phyloP scores from a whole-genome alignment of 2,329 filamentous ascomycete species.

The Aspergillus novofumigatus region DNA sequence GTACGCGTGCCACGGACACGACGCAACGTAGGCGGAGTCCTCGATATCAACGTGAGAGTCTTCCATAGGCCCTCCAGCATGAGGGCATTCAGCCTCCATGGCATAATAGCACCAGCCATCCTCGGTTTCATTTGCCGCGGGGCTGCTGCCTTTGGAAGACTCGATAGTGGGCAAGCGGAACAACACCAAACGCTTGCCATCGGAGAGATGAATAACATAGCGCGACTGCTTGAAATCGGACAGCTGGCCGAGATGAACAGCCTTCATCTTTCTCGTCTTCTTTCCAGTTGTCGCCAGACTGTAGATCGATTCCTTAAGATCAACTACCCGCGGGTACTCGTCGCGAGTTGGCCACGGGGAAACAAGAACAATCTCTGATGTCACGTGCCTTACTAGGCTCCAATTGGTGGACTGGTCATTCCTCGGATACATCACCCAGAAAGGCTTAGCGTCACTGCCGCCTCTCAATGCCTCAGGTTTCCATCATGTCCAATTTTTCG shows the following conservation, averaged over 20 bases:
- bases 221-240: slow-evolving; percentile 37
- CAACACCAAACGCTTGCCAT: slow-evolving; percentile 44
- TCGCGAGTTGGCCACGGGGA: neutral
- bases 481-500: neutral
- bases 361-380: neutral
- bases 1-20: slow-evolving; percentile 49
- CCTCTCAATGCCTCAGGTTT: neutral
- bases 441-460: neutral
- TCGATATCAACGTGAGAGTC: slow-evolving; percentile 47
- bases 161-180: slow-evolving; percentile 44
- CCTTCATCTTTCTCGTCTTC: slow-evolving; percentile 7
- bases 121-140: slow-evolving; percentile 26
- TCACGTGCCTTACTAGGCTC: neutral
- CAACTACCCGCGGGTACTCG: neutral
- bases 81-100: slow-evolving; percentile 48
- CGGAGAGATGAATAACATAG: slow-evolving; percentile 42
- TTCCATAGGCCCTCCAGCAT: slow-evolving; percentile 45
- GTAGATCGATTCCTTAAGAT: neutral
- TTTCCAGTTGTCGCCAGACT: neutral
- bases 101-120: slow-evolving; percentile 46
- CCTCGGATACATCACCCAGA: neutral
- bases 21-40: slow-evolving; percentile 45
- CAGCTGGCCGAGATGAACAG: slow-evolving; percentile 26
- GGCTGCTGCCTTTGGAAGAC: slow-evolving; percentile 19
- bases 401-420: neutral